Percentiles rank a stretch among this genome's conserved stretches.
phyloP scores from a whole-genome alignment of 306 rosid genomes.

The Gillenia trifoliata region DNA sequence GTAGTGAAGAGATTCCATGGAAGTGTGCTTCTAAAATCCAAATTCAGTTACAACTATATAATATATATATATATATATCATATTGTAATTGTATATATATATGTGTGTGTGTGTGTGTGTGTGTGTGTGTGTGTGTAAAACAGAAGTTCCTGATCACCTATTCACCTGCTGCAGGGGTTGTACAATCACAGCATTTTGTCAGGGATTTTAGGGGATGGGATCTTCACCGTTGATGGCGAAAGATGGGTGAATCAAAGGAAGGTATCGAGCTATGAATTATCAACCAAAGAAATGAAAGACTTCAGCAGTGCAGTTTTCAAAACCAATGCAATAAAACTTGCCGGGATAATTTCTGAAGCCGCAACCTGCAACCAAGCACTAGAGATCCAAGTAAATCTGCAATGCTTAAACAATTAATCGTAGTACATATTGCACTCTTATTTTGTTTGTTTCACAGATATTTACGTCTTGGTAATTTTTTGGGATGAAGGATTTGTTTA shows the following conservation, averaged over 20 bases:
- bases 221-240: constrained; percentile 7
- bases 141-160: too few relatives aligned
- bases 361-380: constrained; percentile 2
- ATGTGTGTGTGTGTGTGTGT: too few relatives aligned
- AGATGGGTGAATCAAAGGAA: constrained; percentile 19
- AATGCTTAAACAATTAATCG: neutral
- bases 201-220: constrained; percentile 9
- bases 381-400: constrained; percentile 15
- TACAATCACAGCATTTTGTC: neutral
- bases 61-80: too few relatives aligned
- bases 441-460: too few relatives aligned
- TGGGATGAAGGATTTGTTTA: constrained; percentile 12
- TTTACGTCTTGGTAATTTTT: neutral
- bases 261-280: neutral
- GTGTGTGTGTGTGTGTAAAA: too few relatives aligned
- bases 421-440: too few relatives aligned
- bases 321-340: constrained; percentile 18
- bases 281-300: constrained; percentile 10
- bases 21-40: too few relatives aligned
- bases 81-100: too few relatives aligned
- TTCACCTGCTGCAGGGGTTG: constrained; percentile 15
- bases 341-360: neutral
- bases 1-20: too few relatives aligned
- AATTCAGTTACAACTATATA: too few relatives aligned
- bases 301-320: constrained; percentile 8